These are phyloP conservation scores for Fragaria ananassa DNA, from an alignment of 306 rosid genomes.

Conservation along the genomic window DNA sequence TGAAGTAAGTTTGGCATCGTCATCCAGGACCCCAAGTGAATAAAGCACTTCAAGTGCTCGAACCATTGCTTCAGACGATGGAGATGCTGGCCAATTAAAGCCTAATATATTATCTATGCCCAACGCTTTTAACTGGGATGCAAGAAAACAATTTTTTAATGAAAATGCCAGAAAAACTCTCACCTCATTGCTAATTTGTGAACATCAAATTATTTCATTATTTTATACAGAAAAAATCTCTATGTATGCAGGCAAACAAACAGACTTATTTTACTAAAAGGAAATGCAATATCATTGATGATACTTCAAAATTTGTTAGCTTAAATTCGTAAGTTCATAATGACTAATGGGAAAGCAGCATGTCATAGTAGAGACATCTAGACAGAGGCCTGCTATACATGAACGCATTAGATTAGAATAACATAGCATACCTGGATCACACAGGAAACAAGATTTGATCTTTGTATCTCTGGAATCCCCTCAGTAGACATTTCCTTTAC, in stretches of 20 bases:
- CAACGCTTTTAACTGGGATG: slow-evolving; percentile 73
- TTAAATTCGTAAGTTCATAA: neutral
- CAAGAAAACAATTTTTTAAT: slow-evolving; percentile 20
- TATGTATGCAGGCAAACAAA: neutral
- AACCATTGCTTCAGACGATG: slow-evolving; percentile 93
- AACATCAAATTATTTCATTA: neutral
- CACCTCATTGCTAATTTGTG: neutral
- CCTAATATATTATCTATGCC: slow-evolving; percentile 95
- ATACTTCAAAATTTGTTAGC: neutral
- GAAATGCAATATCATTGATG: neutral
- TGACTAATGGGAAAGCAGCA: neutral
- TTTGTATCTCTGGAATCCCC: slow-evolving; percentile 94
- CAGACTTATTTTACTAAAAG: neutral
- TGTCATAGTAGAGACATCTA: slow-evolving; percentile 11
- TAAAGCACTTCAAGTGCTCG: slow-evolving; percentile 88
- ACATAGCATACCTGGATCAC: slow-evolving; percentile 65
- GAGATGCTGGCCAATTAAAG: slow-evolving; percentile 98
- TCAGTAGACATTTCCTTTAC: slow-evolving; percentile 64
- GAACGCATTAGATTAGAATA: slow-evolving; percentile 11
- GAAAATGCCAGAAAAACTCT: neutral
- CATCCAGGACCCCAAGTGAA: slow-evolving; percentile 84
- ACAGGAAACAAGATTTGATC: slow-evolving; percentile 91
- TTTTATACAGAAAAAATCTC: neutral
- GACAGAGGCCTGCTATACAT: neutral
- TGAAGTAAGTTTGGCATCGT: slow-evolving; percentile 92